Evolutionary conservation across 345 rosid genomes (phyloP).

Genomic region (Euphorbia pulcherrima): DNA sequence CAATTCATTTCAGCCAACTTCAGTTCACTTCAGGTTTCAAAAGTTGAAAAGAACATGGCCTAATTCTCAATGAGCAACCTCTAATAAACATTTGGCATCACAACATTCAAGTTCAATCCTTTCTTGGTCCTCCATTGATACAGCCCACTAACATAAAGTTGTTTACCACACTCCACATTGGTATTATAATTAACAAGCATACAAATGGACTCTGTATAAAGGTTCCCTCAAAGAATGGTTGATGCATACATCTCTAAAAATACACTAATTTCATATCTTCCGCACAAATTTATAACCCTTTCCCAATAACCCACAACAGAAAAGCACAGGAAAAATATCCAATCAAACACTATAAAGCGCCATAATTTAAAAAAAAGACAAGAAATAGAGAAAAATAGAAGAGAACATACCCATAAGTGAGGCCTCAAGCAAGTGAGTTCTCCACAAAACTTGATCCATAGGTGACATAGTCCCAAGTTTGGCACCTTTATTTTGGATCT

Average conservation of each 20-base stretch:
- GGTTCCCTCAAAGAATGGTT: too few relatives aligned
- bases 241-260: neutral
- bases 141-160: neutral
- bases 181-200: neutral
- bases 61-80: neutral
- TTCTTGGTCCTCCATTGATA: neutral
- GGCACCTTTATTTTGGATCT: constrained; percentile 97
- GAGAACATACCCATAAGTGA: constrained; percentile 66
- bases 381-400: constrained; percentile 4
- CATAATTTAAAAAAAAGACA: neutral
- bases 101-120: neutral
- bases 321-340: neutral
- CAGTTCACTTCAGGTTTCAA: too few relatives aligned
- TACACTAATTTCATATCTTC: neutral
- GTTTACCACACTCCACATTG: neutral
- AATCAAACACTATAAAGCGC: neutral
- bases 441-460: constrained; percentile 98
- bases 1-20: too few relatives aligned
- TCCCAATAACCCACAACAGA: neutral
- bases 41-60: too few relatives aligned
- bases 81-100: neutral
- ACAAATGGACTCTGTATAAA: too few relatives aligned
- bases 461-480: constrained; percentile 99
- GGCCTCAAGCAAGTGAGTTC: constrained; percentile 97
- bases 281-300: neutral